Base-by-base conservation (phyloP, 345 rosid genomes). In the Populus simonii region DNA sequence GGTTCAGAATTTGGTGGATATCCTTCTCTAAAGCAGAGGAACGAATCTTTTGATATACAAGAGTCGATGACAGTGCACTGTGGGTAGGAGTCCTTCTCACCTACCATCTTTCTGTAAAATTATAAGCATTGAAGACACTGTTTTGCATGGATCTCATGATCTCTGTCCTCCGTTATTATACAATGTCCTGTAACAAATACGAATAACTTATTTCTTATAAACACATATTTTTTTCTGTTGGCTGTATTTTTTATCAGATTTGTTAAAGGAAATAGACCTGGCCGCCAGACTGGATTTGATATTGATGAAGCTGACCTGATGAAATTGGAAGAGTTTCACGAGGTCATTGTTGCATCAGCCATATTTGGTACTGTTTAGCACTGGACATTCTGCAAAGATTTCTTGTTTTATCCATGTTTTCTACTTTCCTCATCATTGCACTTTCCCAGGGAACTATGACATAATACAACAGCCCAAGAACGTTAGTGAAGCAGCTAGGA, bases 1-100 rank as follows among this genome's bases (percentile, higher is more conserved):
- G 97, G 95, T 78, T 94, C 97, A 66, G 90, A 88, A 9, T 94
- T 93, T 81, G 93, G 97, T 79, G 98, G 98, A 41, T 94, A 90
- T 81, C 97, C 97, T 80, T 87, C 97, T 83, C 83, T 94, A 63
- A 82, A 80, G 51, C 91, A 90, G 43, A 88, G 97, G 78, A 86
- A 66, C 45, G 88, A 89, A 72, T 89, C 96, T 33, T 94, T 83
- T 78, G 90, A 90, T 74, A 83, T 92, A 63, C 86, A 79, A 83
- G 92, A 91, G 82, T 89, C 96, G 49, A 94, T 94, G 98, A 82
- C 73, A 53, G 86, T 94, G 86, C 94, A 92, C 80, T 94, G 98
- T 76, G 97, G 98, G 98, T 91, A 81, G 73, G 90, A 81, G 73
- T 74, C 79, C 10, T 41, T 72, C 70, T 81, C 35, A 29, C 70